These are phyloP conservation scores for Hypoxylon sp. DNA, from an alignment of 2,329 filamentous ascomycete genomes.

Conservation along the genomic window DNA sequence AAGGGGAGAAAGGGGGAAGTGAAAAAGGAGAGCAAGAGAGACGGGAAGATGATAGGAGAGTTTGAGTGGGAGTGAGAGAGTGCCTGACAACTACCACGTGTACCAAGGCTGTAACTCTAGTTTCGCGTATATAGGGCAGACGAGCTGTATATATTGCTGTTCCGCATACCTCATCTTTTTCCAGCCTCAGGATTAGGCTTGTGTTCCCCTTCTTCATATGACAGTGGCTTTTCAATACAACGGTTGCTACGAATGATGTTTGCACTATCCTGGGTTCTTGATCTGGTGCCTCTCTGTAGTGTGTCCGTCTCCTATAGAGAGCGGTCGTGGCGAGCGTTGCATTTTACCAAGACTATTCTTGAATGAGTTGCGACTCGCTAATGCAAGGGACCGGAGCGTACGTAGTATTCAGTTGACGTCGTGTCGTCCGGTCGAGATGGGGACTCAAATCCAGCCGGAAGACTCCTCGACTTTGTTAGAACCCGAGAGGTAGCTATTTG, in stretches of 20 bases:
- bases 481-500: too few species aligned
- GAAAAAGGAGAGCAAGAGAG: neutral
- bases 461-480: neutral
- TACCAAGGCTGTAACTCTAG: slow-evolving; percentile 24
- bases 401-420: neutral
- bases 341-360: neutral
- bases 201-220: neutral
- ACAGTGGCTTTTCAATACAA: neutral
- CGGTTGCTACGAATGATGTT: neutral
- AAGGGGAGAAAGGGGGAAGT: neutral
- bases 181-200: neutral
- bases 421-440: neutral
- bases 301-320: too few species aligned
- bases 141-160: slow-evolving; percentile 28
- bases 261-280: neutral
- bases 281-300: neutral
- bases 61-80: too few species aligned
- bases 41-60: too few species aligned
- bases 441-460: neutral
- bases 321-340: neutral
- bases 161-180: neutral
- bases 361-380: neutral
- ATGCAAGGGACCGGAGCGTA: neutral
- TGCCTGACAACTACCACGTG: neutral
- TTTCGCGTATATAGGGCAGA: slow-evolving; percentile 33